These are phyloP conservation scores for Erodium trifolium DNA, from an alignment of 441 rosid species.

Conservation along the genomic window DNA sequence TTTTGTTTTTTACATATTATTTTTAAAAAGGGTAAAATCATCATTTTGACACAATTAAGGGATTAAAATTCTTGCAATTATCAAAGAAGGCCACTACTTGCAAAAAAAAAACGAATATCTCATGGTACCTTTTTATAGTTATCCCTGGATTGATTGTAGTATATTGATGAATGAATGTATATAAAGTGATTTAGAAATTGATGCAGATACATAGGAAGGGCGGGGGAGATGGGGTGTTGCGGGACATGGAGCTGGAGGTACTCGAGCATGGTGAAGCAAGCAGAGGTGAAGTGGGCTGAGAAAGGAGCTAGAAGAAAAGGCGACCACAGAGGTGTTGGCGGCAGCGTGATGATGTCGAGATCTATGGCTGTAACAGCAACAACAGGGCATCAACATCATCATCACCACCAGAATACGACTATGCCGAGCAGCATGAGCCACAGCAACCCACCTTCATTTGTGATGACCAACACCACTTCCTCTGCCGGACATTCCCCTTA, in stretches of 20 bases:
- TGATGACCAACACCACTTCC: slow-evolving; percentile 16
- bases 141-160: no score
- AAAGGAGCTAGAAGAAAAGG: slow-evolving; percentile 45
- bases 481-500: slow-evolving; percentile 30
- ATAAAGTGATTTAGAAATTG: background rate
- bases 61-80: no score
- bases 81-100: no score
- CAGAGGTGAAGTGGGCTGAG: slow-evolving; percentile 62
- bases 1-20: no score
- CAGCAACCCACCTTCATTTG: slow-evolving; percentile 36
- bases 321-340: slow-evolving; percentile 22
- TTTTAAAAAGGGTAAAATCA: no score
- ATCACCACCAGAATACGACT: background rate
- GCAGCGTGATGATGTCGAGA: slow-evolving; percentile 24
- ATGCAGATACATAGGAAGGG: slow-evolving; percentile 45
- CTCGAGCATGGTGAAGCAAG: slow-evolving; percentile 36
- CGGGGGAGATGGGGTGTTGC: slow-evolving; percentile 43
- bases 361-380: slow-evolving; percentile 8
- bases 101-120: no score
- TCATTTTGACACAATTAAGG: no score
- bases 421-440: slow-evolving; percentile 18
- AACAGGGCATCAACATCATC: background rate
- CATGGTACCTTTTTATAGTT: no score
- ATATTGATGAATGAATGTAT: no score
- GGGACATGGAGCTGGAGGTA: slow-evolving; percentile 22